A percentile compares a stretch with the other conserved stretches of the same genome.
Evolutionary conservation across 2,329 filamentous ascomycete genomes (phyloP).

Genomic region (Salinomyces thailandicus): DNA sequence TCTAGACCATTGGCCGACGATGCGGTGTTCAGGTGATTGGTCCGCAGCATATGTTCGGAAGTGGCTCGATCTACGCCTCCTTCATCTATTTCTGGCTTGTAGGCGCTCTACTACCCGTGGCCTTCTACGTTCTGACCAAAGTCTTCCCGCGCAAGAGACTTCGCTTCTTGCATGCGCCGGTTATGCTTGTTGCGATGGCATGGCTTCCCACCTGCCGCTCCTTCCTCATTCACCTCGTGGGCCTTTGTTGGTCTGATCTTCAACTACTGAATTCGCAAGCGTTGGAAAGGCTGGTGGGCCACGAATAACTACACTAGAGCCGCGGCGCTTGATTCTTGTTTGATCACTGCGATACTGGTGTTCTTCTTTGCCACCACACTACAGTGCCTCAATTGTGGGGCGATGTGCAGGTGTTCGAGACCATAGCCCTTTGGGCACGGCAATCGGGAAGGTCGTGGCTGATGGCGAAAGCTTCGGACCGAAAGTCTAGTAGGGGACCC

Average conservation of each 20-base stretch:
- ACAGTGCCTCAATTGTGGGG: slow-evolving; percentile 76
- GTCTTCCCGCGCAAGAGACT: slow-evolving; percentile 10
- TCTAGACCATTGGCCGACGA: too few relatives aligned
- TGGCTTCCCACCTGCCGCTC: slow-evolving; percentile 79
- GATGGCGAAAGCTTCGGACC: slow-evolving; percentile 59
- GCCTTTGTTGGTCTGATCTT: slow-evolving; percentile 33
- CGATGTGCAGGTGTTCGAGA: slow-evolving; percentile 51
- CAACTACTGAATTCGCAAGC: slow-evolving; percentile 51
- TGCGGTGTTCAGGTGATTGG: too few relatives aligned
- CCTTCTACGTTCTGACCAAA: slow-evolving; percentile 55
- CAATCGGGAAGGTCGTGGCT: slow-evolving; percentile 36
- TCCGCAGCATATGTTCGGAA: slow-evolving; percentile 71
- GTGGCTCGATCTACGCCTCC: slow-evolving; percentile 59
- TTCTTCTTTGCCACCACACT: slow-evolving; percentile 81
- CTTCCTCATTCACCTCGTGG: slow-evolving; percentile 83
- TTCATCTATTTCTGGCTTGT: slow-evolving; percentile 75
- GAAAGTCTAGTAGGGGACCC: slow-evolving; percentile 16
- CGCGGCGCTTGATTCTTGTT: slow-evolving; percentile 69
- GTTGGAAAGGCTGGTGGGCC: slow-evolving; percentile 68
- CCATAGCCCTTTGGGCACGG: slow-evolving; percentile 16
- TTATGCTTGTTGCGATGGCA: slow-evolving; percentile 69
- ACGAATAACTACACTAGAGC: slow-evolving; percentile 87
- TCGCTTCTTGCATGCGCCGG: slow-evolving; percentile 38
- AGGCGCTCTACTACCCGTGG: slow-evolving; percentile 62
- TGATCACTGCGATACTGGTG: slow-evolving; percentile 72